Percentiles rank a stretch among this genome's conserved stretches.
Conservation (phyloP, 495 filamentous ascomycete genomes). For the Pyrenopolyporus hunteri region DNA sequence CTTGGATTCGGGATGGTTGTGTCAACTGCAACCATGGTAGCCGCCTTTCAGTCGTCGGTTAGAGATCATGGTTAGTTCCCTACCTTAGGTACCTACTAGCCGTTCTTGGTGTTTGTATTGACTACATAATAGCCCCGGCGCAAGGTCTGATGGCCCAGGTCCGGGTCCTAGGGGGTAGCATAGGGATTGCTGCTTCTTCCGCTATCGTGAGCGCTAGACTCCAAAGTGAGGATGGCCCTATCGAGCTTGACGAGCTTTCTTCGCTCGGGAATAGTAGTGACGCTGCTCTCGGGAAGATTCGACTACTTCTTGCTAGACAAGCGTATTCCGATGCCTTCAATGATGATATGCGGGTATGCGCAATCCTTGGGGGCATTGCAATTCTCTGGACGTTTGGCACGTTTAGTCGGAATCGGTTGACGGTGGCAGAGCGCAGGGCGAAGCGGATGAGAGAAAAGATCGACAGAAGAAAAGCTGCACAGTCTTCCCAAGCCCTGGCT, state of each 20-base stretch:
- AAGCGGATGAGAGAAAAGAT: constrained; percentile 19
- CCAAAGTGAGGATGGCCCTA: constrained; percentile 17
- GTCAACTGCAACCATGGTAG: constrained; percentile 46
- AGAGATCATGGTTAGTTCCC: constrained; percentile 47
- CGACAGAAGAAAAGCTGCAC: constrained; percentile 5
- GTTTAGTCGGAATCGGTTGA: constrained; percentile 37
- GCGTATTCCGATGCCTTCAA: constrained; percentile 49
- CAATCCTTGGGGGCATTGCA: constrained; percentile 43
- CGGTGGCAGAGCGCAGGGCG: constrained; percentile 33
- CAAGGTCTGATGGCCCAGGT: constrained; percentile 59
- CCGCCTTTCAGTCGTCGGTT: constrained; percentile 41
- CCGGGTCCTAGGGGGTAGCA: constrained; percentile 58
- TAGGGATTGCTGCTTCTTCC: constrained; percentile 59
- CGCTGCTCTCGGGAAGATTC: neutral
- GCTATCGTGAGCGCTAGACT: constrained; percentile 48
- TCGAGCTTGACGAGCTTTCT: constrained; percentile 34
- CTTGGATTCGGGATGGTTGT: constrained; percentile 54
- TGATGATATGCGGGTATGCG: constrained; percentile 48
- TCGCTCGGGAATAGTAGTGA: constrained; percentile 22
- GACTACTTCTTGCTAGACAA: constrained; percentile 28
- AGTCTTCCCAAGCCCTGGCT: neutral
- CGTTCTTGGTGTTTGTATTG: neutral
- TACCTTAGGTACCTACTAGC: neutral
- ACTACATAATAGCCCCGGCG: constrained; percentile 47
- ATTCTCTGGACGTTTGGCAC: constrained; percentile 41